Conservation (phyloP, 2,329 filamentous ascomycete genomes). For the Ampelomyces quisqualis region DNA sequence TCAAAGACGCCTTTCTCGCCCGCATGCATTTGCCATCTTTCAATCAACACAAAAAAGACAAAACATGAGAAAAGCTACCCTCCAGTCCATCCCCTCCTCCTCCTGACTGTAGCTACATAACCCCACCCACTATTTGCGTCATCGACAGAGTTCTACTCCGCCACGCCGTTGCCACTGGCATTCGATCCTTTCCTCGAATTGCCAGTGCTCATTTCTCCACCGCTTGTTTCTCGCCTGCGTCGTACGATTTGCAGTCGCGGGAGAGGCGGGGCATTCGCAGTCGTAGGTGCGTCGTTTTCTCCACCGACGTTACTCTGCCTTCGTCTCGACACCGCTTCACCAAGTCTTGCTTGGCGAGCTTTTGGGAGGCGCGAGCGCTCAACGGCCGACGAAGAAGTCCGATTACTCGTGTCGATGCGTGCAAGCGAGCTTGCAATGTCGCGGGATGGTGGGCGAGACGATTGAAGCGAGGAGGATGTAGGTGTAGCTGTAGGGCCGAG, state of each 20-base stretch:
- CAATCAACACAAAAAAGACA: not conserved
- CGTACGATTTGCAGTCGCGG: constrained; percentile 38
- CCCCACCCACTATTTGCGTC: not conserved
- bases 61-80: constrained; percentile 1
- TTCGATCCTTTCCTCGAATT: constrained; percentile 11
- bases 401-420: constrained; percentile 26
- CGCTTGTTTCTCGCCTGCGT: constrained; percentile 38
- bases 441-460: constrained; percentile 30
- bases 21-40: no score
- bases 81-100: constrained; percentile 19
- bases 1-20: no score
- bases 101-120: constrained; percentile 11
- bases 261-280: constrained; percentile 21
- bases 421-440: constrained; percentile 30
- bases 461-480: constrained; percentile 15
- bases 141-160: constrained; percentile 15
- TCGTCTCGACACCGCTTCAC: constrained; percentile 31
- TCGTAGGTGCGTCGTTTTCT: constrained; percentile 24
- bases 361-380: constrained; percentile 33
- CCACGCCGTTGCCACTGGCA: no score
- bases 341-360: constrained; percentile 33
- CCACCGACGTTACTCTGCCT: constrained; percentile 28
- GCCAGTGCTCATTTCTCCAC: constrained; percentile 35
- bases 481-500: constrained; percentile 20
- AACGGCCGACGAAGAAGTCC: constrained; percentile 11